These are phyloP conservation scores for Debaryomycetaceae sp. DNA, from an alignment of 1,139 yeast genomes.

Conservation along the genomic window DNA sequence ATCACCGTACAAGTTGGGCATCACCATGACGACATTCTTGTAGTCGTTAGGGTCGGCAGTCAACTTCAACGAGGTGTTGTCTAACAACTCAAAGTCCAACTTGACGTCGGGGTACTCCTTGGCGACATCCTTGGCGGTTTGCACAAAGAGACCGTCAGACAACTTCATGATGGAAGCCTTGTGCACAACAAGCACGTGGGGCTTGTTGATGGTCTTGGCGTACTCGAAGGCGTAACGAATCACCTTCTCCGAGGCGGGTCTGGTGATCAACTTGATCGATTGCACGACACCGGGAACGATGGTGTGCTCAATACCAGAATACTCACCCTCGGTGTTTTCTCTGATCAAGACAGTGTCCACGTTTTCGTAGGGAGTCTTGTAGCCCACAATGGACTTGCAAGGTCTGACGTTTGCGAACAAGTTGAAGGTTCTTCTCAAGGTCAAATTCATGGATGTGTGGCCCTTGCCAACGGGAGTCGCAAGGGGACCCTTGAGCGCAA, in stretches of 20 bases:
- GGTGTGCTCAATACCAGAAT: conserved; percentile 97
- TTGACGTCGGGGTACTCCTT: conserved; percentile 88
- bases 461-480: conserved; percentile 99
- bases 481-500: conserved; percentile 95
- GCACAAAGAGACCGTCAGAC: conserved; percentile 94
- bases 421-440: conserved; percentile 94
- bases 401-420: conserved; percentile 97
- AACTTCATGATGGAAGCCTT: conserved; percentile 98
- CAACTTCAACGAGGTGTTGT: conserved; percentile 88
- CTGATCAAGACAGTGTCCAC: conserved; percentile 95
- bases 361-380: conserved; percentile 88
- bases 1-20: conserved; percentile 99
- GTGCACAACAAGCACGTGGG: conserved; percentile 91
- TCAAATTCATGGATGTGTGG: conserved; percentile 94
- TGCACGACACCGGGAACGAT: conserved; percentile 98
- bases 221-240: conserved; percentile 96
- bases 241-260: conserved; percentile 93
- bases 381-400: conserved; percentile 89
- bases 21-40: conserved; percentile 83
- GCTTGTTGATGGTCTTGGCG: conserved; percentile 85
- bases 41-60: conserved; percentile 86
- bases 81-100: conserved; percentile 82
- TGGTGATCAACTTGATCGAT: conserved; percentile 94
- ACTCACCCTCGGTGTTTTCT: conserved; percentile 99
- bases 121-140: conserved; percentile 84